These are phyloP conservation scores for Starmerella geochares DNA, from an alignment of 805 yeast genomes.

Conservation along the genomic window DNA sequence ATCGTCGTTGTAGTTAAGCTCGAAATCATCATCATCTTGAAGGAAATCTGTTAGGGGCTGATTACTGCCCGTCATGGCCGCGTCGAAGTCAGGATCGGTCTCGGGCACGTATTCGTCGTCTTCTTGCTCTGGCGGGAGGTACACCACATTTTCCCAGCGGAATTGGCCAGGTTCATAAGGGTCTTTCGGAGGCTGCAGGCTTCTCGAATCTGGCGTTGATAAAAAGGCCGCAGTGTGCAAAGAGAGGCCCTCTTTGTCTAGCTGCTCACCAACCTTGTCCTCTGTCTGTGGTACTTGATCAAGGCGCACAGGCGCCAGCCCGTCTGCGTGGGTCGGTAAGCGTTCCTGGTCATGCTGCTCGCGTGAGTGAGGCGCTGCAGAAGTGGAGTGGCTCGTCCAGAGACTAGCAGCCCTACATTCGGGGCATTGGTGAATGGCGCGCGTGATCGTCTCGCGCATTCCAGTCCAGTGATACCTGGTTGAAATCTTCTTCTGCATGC, in stretches of 20 bases:
- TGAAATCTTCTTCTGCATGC: slow-evolving; percentile 65
- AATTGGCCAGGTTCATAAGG: neutral
- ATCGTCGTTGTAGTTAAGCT: slow-evolving; percentile 9
- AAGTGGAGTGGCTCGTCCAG: slow-evolving; percentile 1
- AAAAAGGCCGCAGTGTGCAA: neutral
- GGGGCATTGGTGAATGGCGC: slow-evolving; percentile 63
- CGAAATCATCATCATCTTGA: slow-evolving; percentile 10
- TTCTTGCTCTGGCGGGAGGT: slow-evolving; percentile 21
- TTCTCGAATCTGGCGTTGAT: neutral
- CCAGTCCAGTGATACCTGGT: slow-evolving; percentile 86
- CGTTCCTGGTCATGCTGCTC: too few species aligned
- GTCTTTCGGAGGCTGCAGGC: neutral
- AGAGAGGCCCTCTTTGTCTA: neutral
- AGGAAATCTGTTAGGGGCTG: neutral
- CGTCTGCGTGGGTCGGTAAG: too few species aligned
- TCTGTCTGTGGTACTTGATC: too few species aligned
- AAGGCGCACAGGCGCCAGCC: too few species aligned
- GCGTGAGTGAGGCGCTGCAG: neutral
- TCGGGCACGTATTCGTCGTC: slow-evolving; percentile 21
- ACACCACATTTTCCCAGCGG: slow-evolving; percentile 13
- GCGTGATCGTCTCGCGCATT: slow-evolving; percentile 75
- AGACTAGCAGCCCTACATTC: slow-evolving; percentile 39
- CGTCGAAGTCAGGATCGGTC: neutral
- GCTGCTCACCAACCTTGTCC: neutral
- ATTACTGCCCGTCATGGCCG: neutral